Percentiles rank a stretch among this genome's conserved stretches.
Evolutionary conservation across 2,329 filamentous ascomycete species (phyloP).

Genomic region (Seiridium unicorne): DNA sequence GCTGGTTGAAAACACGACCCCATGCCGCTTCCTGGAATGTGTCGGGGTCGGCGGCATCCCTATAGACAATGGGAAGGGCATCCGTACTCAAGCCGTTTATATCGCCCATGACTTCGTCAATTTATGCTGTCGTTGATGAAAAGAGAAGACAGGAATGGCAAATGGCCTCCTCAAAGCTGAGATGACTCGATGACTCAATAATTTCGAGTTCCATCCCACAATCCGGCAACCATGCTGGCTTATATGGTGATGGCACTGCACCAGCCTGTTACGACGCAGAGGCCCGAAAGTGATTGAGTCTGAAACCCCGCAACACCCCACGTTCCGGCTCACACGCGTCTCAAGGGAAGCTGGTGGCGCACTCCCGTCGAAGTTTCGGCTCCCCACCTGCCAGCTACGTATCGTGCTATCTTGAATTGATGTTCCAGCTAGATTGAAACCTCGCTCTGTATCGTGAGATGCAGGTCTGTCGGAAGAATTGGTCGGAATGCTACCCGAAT

Average conservation of each 20-base stretch:
- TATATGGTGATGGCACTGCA: neutral
- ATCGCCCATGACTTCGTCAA: neutral
- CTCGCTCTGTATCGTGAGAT: no score
- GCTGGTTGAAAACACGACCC: slow-evolving; percentile 43
- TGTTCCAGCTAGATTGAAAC: no score
- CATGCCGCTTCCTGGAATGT: slow-evolving; percentile 24
- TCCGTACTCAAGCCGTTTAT: neutral
- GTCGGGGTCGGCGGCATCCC: slow-evolving; percentile 18
- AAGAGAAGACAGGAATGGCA: no score
- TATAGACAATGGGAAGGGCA: slow-evolving; percentile 19
- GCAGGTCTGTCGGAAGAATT: no score
- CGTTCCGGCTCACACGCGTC: neutral
- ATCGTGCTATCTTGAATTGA: no score
- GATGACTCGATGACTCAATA: neutral
- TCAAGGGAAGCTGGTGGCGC: no score
- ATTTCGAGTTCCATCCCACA: neutral
- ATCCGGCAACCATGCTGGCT: neutral
- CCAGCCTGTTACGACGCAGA: no score
- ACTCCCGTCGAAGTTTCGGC: neutral
- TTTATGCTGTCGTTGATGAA: neutral
- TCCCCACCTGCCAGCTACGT: neutral
- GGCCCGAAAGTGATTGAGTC: neutral
- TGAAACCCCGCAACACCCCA: neutral
- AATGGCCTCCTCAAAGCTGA: no score
- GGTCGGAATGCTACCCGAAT: no score